Conservation (phyloP, 768 basidiomycete genomes). For the Mycena floridula region DNA sequence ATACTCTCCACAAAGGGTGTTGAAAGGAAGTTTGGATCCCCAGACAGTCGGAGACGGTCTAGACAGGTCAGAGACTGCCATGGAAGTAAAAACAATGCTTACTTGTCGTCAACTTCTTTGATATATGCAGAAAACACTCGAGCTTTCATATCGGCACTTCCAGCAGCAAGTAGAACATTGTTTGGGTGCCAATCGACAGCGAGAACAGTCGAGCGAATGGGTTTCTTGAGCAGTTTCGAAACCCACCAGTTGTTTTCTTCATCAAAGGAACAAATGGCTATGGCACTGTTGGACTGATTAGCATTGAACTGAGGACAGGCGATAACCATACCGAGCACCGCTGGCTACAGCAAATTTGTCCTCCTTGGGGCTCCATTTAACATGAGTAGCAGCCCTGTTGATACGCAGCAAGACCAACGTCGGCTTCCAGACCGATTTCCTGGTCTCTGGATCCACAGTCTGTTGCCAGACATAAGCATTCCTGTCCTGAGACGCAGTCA, state of each 20-base stretch:
- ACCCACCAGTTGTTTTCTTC: slow-evolving; percentile 99
- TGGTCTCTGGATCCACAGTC: slow-evolving; percentile 65
- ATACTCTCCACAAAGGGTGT: slow-evolving; percentile 95
- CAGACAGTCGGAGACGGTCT: slow-evolving; percentile 88
- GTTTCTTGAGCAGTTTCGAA: slow-evolving; percentile 94
- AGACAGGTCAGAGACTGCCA: slow-evolving; percentile 6
- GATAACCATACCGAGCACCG: slow-evolving; percentile 69
- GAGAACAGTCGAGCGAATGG: slow-evolving; percentile 90
- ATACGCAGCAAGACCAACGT: slow-evolving; percentile 93
- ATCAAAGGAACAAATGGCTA: slow-evolving; percentile 96
- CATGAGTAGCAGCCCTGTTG: slow-evolving; percentile 93
- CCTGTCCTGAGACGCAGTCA: slow-evolving; percentile 97
- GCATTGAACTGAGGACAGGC: slow-evolving; percentile 1
- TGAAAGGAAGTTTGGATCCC: slow-evolving; percentile 98
- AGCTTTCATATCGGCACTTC: slow-evolving; percentile 97
- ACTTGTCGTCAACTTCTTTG: slow-evolving; percentile 96
- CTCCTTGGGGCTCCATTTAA: slow-evolving; percentile 95
- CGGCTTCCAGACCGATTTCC: slow-evolving; percentile 82
- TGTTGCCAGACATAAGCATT: slow-evolving; percentile 99
- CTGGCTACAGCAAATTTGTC: slow-evolving; percentile 99
- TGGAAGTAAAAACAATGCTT: slow-evolving; percentile 16
- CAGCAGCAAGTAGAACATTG: slow-evolving; percentile 94
- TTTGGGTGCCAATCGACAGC: slow-evolving; percentile 98
- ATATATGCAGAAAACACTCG: slow-evolving; percentile 97
- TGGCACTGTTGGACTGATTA: slow-evolving; percentile 49